Evolutionary conservation across 768 basidiomycete genomes (phyloP).

Genomic region (Termitomyces sp.): DNA sequence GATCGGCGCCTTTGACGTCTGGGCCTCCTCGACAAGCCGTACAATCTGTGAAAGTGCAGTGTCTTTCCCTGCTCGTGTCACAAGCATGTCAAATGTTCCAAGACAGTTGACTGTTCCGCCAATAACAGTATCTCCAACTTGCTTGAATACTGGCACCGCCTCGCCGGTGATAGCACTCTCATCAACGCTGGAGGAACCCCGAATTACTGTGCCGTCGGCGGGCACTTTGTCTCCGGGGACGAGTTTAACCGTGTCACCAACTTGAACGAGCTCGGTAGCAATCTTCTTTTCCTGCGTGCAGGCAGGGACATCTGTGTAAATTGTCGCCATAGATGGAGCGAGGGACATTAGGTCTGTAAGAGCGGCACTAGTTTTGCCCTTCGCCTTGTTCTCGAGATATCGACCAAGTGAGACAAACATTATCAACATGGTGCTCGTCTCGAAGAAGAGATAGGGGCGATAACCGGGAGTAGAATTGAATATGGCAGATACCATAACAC

Average conservation of each 20-base stretch:
- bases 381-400: conserved; percentile 94
- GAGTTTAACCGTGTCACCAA: conserved; percentile 89
- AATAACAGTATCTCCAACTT: conserved; percentile 80
- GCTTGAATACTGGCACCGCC: conserved; percentile 83
- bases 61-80: conserved; percentile 94
- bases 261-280: conserved; percentile 91
- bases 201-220: conserved; percentile 88
- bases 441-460: conserved; percentile 91
- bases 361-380: conserved; percentile 95
- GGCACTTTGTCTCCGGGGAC: conserved; percentile 97
- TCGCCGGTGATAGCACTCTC: conserved; percentile 98
- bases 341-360: conserved; percentile 96
- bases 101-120: conserved; percentile 97
- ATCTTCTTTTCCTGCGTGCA: conserved; percentile 88
- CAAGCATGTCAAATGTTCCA: conserved; percentile 95
- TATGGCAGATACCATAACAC: conserved; percentile 60
- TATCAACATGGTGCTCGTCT: conserved; percentile 98
- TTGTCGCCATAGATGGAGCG: conserved; percentile 91
- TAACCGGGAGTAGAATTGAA: conserved; percentile 63
- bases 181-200: conserved; percentile 85
- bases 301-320: conserved; percentile 82
- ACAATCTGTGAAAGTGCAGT: conserved; percentile 97
- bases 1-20: conserved; percentile 97
- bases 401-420: conserved; percentile 95
- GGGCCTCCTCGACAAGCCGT: conserved; percentile 94